Base-by-base conservation (phyloP, 371 early-diverging fungal species). In the Actinomucor elegans region DNA sequence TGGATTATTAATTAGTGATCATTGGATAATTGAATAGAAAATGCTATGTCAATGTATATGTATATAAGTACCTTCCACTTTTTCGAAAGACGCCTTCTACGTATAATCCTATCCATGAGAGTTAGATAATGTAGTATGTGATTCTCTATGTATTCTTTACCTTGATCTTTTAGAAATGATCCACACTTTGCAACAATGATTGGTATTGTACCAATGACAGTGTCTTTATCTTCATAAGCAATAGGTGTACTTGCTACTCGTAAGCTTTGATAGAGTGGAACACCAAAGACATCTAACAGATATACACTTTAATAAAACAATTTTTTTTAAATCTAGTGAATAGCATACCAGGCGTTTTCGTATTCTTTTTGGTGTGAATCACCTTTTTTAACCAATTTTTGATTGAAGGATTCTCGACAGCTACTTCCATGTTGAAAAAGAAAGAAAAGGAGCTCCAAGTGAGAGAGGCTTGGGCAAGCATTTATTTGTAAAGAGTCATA, bases 151-250 rank as follows among this genome's bases (percentile, higher is more conserved):
- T 40, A 15, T 33, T 7, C n/a, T 27, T 18, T 51, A 71, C 78
- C 78, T 64, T 70, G 66, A 41, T 77, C 75, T 55, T 75, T 77
- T 33, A 77, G 43, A 37, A 61, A 59, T 26, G 65, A 67, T 18
- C 78, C 78, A 40, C 78, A 77, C 47, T 77, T 77, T 21, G 73
- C 70, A 36, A 77, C 78, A 14, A 77, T 66, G 11, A 71, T 75
- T 21, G 78, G 78, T 27, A 77, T 71, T 18, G 57, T 66, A 2
- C 78, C 78, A 23, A 54, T 54, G 12, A 54, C 35, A 36, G 23
- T 53, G 21, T 55, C 45, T 21, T 52, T 45, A 17, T 58, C 59
- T 26, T 57, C 58, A 35, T 62, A 67, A 17, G 59, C 52, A 33
- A 67, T 62, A 5, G 47, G 34, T 10, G 58, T 63, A 21, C 47